phyloP scores from a whole-genome alignment of 2,329 filamentous ascomycete genomes.

The Exophiala lecanii-corni region DNA sequence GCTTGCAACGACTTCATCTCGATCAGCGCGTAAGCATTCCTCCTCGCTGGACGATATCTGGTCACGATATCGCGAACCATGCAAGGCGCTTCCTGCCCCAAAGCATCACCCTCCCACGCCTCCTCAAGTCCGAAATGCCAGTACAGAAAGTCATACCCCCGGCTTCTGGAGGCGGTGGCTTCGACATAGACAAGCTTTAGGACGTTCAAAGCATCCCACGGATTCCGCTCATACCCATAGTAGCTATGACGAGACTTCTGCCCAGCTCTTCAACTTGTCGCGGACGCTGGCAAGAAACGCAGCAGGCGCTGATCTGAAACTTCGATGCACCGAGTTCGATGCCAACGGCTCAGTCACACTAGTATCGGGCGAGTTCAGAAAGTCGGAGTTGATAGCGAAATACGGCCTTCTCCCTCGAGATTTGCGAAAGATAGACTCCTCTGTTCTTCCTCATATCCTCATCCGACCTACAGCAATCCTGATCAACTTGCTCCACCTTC shows the following conservation, averaged over 20 bases:
- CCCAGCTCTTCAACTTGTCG: constrained; percentile 64
- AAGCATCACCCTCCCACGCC: constrained; percentile 13
- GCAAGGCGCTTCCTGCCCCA: constrained; percentile 22
- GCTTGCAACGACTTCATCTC: constrained; percentile 13
- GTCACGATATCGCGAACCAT: constrained; percentile 19
- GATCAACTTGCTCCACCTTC: constrained; percentile 91
- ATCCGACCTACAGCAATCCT: constrained; percentile 89
- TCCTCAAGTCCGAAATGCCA: constrained; percentile 18
- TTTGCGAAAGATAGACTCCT: constrained; percentile 95
- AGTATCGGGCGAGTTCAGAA: constrained; percentile 94
- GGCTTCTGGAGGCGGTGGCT: constrained; percentile 22
- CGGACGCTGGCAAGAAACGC: constrained; percentile 46
- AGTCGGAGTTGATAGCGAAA: constrained; percentile 94
- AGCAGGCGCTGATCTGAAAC: constrained; percentile 75
- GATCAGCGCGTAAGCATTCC: constrained; percentile 4
- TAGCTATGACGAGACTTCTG: constrained; percentile 40
- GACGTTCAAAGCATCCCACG: constrained; percentile 8
- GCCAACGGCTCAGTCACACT: constrained; percentile 87
- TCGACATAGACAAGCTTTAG: constrained; percentile 13
- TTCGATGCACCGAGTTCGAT: constrained; percentile 93
- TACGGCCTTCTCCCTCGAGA: constrained; percentile 77
- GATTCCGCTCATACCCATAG: constrained; percentile 8
- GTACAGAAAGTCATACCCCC: constrained; percentile 17
- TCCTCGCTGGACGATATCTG: constrained; percentile 18
- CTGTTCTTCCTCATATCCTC: constrained; percentile 89